Percentiles rank a stretch among this genome's conserved stretches.
Conservation (phyloP, 2,329 filamentous ascomycete genomes). For the Ascosphaera pollenicola region DNA sequence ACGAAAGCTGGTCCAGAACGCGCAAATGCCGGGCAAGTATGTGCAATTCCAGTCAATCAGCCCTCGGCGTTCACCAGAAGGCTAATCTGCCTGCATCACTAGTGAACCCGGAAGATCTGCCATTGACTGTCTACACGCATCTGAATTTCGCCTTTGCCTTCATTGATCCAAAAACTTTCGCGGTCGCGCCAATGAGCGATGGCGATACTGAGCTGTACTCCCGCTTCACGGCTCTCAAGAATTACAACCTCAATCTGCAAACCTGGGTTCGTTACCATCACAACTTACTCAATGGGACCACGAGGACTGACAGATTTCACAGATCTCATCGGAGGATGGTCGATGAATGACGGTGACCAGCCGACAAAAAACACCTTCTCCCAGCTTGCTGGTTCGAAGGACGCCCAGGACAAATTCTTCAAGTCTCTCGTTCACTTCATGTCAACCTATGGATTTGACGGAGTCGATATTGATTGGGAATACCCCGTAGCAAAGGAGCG, state of each 20-base stretch:
- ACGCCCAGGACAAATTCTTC: conserved; percentile 14
- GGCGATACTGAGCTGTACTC: conserved; percentile 6
- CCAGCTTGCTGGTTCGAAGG: conserved; percentile 6
- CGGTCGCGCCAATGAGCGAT: conserved; percentile 9
- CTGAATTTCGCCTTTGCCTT: conserved; percentile 20
- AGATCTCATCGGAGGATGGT: conserved; percentile 23
- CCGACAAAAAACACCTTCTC: conserved; percentile 7
- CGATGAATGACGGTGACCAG: conserved; percentile 13
- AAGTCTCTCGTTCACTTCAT: conserved; percentile 19
- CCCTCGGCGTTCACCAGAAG: conserved; percentile 4
- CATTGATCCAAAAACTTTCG: conserved; percentile 16
- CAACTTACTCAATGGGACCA: background rate
- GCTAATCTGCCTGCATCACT: conserved; percentile 3
- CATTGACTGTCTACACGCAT: conserved; percentile 5
- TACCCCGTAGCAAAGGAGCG: conserved; percentile 17
- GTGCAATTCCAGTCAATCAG: no score
- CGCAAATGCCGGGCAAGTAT: conserved; percentile 9
- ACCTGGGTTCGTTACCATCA: conserved; percentile 15
- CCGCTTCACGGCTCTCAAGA: conserved; percentile 14
- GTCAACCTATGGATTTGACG: conserved; percentile 21
- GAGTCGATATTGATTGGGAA: conserved; percentile 27
- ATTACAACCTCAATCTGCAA: conserved; percentile 8
- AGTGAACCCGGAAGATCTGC: background rate
- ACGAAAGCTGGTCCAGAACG: conserved; percentile 12
- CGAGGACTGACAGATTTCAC: no score